Evolutionary conservation across 257 asterid species (phyloP), one percentile per base, ranked within the genome.

Genomic region (Nicotiana attenuata): DNA sequence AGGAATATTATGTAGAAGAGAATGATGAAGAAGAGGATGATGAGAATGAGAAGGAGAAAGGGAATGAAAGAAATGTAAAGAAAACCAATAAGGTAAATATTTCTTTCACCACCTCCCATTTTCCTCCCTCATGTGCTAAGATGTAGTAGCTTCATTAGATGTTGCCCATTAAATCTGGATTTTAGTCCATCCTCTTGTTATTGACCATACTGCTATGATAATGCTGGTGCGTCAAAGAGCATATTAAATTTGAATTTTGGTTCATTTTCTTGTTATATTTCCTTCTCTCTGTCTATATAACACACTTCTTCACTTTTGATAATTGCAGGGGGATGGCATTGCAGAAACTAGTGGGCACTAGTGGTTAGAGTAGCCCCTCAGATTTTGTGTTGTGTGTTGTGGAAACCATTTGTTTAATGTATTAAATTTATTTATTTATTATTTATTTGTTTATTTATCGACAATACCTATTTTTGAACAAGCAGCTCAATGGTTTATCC

Each of bases 1-100:
- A 87, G 0, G 90, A 87, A 0, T 87, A 85, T 0, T 86, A 84
- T 0, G 90, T 84, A 0, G 89, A 89, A 0, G 87, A 89, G 4
- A 85, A 87, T 0, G 89, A 89, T 0, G 92, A 89, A 0, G 92
- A 91, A 0, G 97, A 93, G 0, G 92, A 89, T 1, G 89, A 87
- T 10, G 85, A 77, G 1, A 78, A 84, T 33, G 7, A 33, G 38
- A 29, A 29, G 1, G 87, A 85, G 1, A 87, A 84, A 85, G 88
- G 86, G 88, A 60, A 78, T 65, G 89, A 80, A 73, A 90, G 88
- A 80, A 92, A 94, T 96, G 98, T 92, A 78, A 71, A 71, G 35
- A 22, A 22, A 31, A 45, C 20, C 60, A 45, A 10, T 71, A 19
- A 71, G 78, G 78, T 47, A 45, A 9, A 73, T 20, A 22, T 28